Evolutionary conservation across 2,329 filamentous ascomycete species (phyloP).

Genomic region (Sporothrix mexicana): DNA sequence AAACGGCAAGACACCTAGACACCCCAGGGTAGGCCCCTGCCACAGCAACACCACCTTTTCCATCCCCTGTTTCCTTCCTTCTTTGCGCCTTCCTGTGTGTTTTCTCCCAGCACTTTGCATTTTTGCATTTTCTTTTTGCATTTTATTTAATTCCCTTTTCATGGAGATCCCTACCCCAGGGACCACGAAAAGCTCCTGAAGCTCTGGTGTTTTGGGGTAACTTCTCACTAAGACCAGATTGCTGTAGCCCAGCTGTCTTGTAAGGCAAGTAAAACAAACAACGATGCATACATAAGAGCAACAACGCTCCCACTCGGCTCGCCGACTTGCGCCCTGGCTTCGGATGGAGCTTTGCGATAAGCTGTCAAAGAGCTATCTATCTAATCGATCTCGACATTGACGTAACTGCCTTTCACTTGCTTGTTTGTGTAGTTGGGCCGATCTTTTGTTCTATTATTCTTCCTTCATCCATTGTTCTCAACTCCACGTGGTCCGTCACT

Average conservation of each 20-base stretch:
- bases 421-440: conserved; percentile 3
- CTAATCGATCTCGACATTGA: conserved; percentile 17
- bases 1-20: not conserved
- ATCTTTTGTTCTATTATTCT: not conserved
- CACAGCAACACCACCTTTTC: conserved; percentile 15
- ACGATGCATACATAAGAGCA: conserved; percentile 31
- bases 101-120: not conserved
- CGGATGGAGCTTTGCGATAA: conserved; percentile 26
- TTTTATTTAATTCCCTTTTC: not conserved
- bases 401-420: conserved; percentile 2
- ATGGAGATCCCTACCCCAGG: not conserved
- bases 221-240: not conserved
- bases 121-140: conserved; percentile 1
- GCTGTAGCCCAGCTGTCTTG: not conserved
- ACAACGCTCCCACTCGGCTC: conserved; percentile 33
- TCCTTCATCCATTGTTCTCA: not conserved
- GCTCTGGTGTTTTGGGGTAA: not conserved
- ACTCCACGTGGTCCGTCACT: not conserved
- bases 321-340: conserved; percentile 23
- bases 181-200: too few relatives aligned
- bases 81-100: not conserved
- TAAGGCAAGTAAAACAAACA: not conserved
- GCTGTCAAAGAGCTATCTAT: conserved; percentile 20
- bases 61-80: not conserved
- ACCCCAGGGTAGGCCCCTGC: conserved; percentile 24